A percentile compares a stretch with the other conserved stretches of the same genome.
phyloP scores from a whole-genome alignment of 257 asterid genomes.

The Solanum sejunctum region DNA sequence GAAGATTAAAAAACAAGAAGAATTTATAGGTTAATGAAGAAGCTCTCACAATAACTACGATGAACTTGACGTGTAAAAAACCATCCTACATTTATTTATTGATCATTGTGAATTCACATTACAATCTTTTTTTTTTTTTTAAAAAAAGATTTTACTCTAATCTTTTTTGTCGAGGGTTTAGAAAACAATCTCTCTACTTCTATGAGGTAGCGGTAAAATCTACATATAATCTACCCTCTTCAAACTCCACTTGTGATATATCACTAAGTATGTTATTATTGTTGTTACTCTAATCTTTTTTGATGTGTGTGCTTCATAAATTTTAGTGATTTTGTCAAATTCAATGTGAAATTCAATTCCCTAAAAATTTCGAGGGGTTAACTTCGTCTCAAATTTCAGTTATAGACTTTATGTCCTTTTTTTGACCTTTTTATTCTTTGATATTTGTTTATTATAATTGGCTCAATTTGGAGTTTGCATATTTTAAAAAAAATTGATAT shows the following conservation, averaged over 20 bases:
- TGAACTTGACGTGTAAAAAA: not conserved
- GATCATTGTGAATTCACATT: not conserved
- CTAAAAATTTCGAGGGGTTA: not conserved
- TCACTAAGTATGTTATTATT: too few relatives aligned
- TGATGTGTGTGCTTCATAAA: not conserved
- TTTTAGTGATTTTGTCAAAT: not conserved
- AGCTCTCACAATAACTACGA: not conserved
- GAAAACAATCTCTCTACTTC: too few relatives aligned
- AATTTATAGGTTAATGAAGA: not conserved
- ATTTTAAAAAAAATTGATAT: not conserved
- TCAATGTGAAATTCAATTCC: not conserved
- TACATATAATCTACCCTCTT: too few relatives aligned
- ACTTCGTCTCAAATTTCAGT: not conserved
- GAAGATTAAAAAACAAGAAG: not conserved
- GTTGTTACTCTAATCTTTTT: not conserved
- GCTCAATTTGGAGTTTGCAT: fast-evolving
- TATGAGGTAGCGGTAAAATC: too few relatives aligned
- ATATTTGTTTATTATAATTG: fast-evolving
- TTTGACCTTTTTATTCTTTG: not conserved
- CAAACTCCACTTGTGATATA: too few relatives aligned
- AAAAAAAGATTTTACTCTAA: too few relatives aligned
- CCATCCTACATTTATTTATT: not conserved
- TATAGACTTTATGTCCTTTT: not conserved
- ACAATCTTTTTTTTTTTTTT: not conserved
- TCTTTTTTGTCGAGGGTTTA: too few relatives aligned